Evolutionary conservation across 768 basidiomycete genomes (phyloP).

Genomic region (Auriculariales sp.): DNA sequence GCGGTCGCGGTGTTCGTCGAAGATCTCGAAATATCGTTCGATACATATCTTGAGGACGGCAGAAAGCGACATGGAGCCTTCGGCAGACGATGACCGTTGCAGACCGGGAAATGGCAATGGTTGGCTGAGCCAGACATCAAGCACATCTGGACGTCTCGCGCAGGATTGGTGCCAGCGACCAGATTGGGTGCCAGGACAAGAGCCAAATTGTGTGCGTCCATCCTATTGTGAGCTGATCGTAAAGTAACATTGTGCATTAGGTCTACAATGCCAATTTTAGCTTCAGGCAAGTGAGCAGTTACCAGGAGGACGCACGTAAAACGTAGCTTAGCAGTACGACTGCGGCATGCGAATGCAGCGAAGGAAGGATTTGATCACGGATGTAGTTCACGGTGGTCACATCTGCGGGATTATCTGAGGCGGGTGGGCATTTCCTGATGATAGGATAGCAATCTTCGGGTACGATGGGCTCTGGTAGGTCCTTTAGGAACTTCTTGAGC

Average conservation of each 20-base stretch:
- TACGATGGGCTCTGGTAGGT: slow-evolving; percentile 68
- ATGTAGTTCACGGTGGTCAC: slow-evolving; percentile 49
- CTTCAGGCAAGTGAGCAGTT: slow-evolving; percentile 8
- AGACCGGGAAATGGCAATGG: slow-evolving; percentile 13
- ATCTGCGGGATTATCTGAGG: slow-evolving; percentile 37
- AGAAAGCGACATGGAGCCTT: slow-evolving; percentile 52
- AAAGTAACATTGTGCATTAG: slow-evolving; percentile 68
- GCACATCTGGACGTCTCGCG: slow-evolving; percentile 64
- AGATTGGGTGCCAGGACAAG: slow-evolving; percentile 72
- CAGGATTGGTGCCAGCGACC: slow-evolving; percentile 50
- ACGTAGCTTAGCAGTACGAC: slow-evolving; percentile 62
- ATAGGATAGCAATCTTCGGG: slow-evolving; percentile 50
- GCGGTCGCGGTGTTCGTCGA: slow-evolving; percentile 66
- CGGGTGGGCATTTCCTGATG: slow-evolving; percentile 52
- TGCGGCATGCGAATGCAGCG: slow-evolving; percentile 44
- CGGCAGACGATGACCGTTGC: slow-evolving; percentile 19
- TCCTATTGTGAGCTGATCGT: slow-evolving; percentile 49
- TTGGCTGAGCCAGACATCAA: slow-evolving; percentile 34
- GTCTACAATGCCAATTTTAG: slow-evolving; percentile 30
- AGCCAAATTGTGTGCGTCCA: slow-evolving; percentile 75
- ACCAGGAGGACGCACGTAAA: slow-evolving; percentile 31
- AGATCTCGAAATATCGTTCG: slow-evolving; percentile 71
- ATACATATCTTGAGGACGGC: slow-evolving; percentile 64
- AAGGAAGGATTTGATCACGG: slow-evolving; percentile 50
- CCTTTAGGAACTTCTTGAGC: slow-evolving; percentile 73